These are phyloP conservation scores for Leccinum subrobustum DNA, from an alignment of 1,284 basidiomycete species.

Conservation along the genomic window DNA sequence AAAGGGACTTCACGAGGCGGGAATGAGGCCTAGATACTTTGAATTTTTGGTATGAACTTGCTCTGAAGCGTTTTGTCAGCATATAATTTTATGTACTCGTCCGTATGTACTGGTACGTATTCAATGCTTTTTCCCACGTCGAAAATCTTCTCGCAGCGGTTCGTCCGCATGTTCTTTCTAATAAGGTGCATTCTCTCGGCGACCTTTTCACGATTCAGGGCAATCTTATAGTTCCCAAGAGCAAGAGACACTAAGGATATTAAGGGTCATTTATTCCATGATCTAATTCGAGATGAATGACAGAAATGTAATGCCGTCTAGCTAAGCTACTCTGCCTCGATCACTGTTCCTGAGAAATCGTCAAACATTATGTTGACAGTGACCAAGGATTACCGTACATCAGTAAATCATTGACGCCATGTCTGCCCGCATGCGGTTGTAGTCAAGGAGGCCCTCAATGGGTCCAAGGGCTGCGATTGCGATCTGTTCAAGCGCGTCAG, in stretches of 20 bases:
- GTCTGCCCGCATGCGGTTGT: constrained; percentile 78
- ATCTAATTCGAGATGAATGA: constrained; percentile 25
- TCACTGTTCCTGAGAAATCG: neutral
- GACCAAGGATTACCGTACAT: constrained; percentile 1
- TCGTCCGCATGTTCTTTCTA: neutral
- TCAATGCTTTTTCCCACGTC: neutral
- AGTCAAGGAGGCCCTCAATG: constrained; percentile 86
- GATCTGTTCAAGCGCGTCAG: constrained; percentile 46
- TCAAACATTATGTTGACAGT: neutral
- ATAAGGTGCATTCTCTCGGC: neutral
- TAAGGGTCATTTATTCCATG: constrained; percentile 21
- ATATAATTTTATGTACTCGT: constrained; percentile 10
- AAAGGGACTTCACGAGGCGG: constrained; percentile 35
- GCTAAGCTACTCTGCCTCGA: constrained; percentile 1
- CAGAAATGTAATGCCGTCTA: constrained; percentile 21
- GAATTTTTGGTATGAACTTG: neutral
- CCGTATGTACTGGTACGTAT: constrained; percentile 14
- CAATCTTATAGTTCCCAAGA: neutral
- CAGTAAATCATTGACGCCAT: constrained; percentile 80
- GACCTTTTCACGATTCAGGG: neutral
- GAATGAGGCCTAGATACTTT: constrained; percentile 18
- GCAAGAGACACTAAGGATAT: constrained; percentile 8
- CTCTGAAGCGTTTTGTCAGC: constrained; percentile 8
- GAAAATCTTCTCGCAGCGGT: neutral
- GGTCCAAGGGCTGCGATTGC: constrained; percentile 82